Conservation (phyloP, 371 early-diverging fungal species). For the Polyrhizophydium stewartii region DNA sequence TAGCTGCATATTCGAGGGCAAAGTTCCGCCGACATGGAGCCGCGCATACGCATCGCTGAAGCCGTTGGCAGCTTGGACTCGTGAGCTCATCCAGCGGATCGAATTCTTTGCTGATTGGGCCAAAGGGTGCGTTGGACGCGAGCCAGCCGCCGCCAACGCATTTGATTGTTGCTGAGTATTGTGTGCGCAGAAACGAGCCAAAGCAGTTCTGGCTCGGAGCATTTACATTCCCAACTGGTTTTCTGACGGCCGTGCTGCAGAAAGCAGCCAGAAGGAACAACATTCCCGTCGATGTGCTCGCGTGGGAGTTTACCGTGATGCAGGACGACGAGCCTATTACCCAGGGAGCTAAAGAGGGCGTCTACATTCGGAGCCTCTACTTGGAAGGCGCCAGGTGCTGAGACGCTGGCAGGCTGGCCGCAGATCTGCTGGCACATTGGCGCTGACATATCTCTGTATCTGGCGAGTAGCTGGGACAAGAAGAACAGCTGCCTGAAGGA, state of each 20-base stretch:
- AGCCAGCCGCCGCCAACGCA: background rate
- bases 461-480: constrained; percentile 53
- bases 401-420: no score
- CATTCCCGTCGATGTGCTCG: constrained; percentile 42
- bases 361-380: constrained; percentile 43
- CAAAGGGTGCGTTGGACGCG: constrained; percentile 32
- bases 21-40: constrained; percentile 47
- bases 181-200: constrained; percentile 35
- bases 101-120: constrained; percentile 54
- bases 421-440: no score
- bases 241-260: constrained; percentile 51
- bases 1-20: constrained; percentile 34
- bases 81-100: constrained; percentile 41
- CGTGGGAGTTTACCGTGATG: constrained; percentile 51
- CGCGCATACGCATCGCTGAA: constrained; percentile 47
- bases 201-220: constrained; percentile 51
- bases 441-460: no score
- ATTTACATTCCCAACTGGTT: constrained; percentile 51
- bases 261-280: constrained; percentile 43
- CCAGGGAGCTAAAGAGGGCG: constrained; percentile 44
- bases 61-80: constrained; percentile 44
- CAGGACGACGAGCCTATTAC: constrained; percentile 40
- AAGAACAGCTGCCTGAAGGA: constrained; percentile 48
- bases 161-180: background rate
- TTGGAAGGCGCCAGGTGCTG: constrained; percentile 51